Base-by-base conservation (phyloP, 768 basidiomycete genomes). In the Mycena venus region DNA sequence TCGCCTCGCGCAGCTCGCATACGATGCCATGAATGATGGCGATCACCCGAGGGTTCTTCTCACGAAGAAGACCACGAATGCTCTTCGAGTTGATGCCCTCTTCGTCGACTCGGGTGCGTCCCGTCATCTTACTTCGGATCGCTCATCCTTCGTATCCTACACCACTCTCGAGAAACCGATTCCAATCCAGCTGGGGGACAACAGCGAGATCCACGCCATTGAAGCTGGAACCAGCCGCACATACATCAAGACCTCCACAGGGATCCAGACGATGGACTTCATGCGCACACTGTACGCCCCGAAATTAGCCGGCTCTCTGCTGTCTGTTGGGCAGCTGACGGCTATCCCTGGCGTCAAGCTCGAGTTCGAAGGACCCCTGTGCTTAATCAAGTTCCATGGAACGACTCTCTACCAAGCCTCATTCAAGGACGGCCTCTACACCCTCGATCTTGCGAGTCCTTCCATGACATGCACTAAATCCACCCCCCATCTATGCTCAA, bases 31-130 rank as follows among this genome's bases (percentile, higher is more conserved):
- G 21, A 23, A 4, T 10, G 55, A 6, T 9, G 14, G 25, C 27
- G 36, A 53, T 9, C 36, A 60, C 17, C 62, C 44, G 9, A 64
- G 38, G 25, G 60, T 66, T 21, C 67, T 62, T 47, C 59, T 65
- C 61, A 68, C 38, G 25, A 68, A 56, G 55, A 56, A 68, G 66
- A 21, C 53, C 49, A 68, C 66, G 0, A 56, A 38, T 21, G 29
- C 23, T 17, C 66, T 68, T 8, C 55, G 66, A 0, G 14, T 29
- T 19, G 66, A 68, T 19, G 40, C 59, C 25, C 58, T 70, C 21
- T 68, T 56, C 40, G 55, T 68, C 4, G 66, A 56, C 34, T 55
- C 58, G 21, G 59, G 73, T 63, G 29, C 73, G 40, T 75, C 60
- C 4, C 66, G 55, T 19, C n/a, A 68, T 29, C 61, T 63, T 15